These are phyloP conservation scores for Russula earlei DNA, from an alignment of 768 basidiomycete species.

Conservation along the genomic window DNA sequence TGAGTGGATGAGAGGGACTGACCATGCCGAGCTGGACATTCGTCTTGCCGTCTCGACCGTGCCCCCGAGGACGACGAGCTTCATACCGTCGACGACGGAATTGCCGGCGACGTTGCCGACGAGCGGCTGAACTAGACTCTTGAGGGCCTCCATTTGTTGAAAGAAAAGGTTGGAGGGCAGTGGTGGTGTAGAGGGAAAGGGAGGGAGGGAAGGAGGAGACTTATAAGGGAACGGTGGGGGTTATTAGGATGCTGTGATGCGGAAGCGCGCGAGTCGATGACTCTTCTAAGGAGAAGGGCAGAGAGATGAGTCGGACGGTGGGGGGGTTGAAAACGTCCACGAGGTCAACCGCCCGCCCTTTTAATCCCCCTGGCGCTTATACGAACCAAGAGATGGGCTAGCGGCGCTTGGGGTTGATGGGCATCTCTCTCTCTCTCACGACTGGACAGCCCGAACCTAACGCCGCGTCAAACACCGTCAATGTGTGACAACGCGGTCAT, in stretches of 20 bases:
- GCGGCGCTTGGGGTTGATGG: too few species aligned
- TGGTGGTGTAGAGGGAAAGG: neutral
- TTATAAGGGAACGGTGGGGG: slow-evolving; percentile 2
- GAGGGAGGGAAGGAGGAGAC: neutral
- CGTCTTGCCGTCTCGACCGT: slow-evolving; percentile 81
- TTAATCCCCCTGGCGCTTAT: slow-evolving; percentile 16
- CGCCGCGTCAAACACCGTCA: neutral
- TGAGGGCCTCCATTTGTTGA: slow-evolving; percentile 19
- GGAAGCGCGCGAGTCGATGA: slow-evolving; percentile 11
- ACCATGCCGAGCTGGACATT: slow-evolving; percentile 79
- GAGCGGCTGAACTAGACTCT: slow-evolving; percentile 21
- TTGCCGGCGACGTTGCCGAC: slow-evolving; percentile 20
- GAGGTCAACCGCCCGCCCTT: slow-evolving; percentile 1
- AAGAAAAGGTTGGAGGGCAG: neutral
- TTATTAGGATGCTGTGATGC: slow-evolving; percentile 15
- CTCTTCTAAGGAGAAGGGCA: neutral
- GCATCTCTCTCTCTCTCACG: neutral
- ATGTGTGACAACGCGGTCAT: too few species aligned
- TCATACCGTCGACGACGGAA: slow-evolving; percentile 80
- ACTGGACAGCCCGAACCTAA: neutral
- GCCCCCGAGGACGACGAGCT: slow-evolving; percentile 81
- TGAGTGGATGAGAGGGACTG: slow-evolving; percentile 22
- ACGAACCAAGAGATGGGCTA: too few species aligned
- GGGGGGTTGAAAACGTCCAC: slow-evolving; percentile 1
- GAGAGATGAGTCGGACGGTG: neutral